phyloP scores from a whole-genome alignment of 345 rosid species.

The Anacardium occidentale region DNA sequence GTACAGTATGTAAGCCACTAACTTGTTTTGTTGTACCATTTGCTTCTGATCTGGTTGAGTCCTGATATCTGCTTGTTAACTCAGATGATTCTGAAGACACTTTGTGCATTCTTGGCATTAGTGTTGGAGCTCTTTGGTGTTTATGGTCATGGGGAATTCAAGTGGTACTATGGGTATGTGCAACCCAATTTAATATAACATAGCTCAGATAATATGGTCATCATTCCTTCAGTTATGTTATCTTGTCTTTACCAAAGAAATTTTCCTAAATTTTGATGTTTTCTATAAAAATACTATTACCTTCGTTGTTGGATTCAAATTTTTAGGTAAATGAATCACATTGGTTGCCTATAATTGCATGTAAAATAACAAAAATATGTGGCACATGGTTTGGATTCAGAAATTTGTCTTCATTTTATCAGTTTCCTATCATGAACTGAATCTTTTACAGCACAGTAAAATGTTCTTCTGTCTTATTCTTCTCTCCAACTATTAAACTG shows the following conservation, averaged over 20 bases:
- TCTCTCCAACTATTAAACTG: not conserved
- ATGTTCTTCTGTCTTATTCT: not conserved
- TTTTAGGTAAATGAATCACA: not conserved
- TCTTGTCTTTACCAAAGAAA: not conserved
- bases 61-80: conserved; percentile 16
- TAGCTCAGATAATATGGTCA: not conserved
- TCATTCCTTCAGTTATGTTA: not conserved
- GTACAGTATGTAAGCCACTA: conserved; percentile 71
- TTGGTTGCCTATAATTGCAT: not conserved
- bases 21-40: not conserved
- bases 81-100: conserved; percentile 92
- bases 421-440: not conserved
- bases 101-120: conserved; percentile 69
- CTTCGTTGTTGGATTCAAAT: not conserved
- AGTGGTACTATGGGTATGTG: conserved; percentile 80
- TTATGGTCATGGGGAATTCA: conserved; percentile 83
- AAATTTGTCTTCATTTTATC: not conserved
- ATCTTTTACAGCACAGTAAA: not conserved
- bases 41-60: not conserved
- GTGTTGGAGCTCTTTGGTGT: conserved; percentile 68
- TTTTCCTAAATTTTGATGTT: not conserved
- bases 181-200: not conserved
- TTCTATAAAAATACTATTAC: not conserved
- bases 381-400: not conserved
- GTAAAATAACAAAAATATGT: not conserved